Conservation (phyloP, 495 filamentous ascomycete genomes). For the Penicillium steckii region DNA sequence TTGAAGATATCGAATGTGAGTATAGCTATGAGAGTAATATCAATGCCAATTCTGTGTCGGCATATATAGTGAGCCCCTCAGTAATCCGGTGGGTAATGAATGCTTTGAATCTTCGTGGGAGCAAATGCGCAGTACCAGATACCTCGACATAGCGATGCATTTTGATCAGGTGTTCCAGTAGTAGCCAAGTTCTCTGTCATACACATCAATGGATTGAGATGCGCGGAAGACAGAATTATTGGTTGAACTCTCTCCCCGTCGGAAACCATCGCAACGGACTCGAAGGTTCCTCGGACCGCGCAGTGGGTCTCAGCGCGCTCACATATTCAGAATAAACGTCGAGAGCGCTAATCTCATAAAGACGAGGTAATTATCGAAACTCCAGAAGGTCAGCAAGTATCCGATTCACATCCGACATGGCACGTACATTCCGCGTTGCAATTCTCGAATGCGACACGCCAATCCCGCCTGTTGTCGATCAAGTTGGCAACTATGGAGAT, state of each 20-base stretch:
- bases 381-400: not conserved
- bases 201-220: no score
- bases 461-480: conserved; percentile 47
- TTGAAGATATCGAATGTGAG: no score
- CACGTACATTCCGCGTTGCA: conserved; percentile 59
- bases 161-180: no score
- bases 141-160: no score
- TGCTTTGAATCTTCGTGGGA: no score
- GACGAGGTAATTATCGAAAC: not conserved
- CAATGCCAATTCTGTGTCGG: no score
- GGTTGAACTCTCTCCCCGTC: not conserved
- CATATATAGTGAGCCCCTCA: no score
- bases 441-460: conserved; percentile 80
- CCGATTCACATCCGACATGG: conserved; percentile 6
- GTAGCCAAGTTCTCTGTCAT: no score
- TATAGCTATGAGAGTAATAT: no score
- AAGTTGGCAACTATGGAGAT: conserved; percentile 68
- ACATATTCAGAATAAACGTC: not conserved
- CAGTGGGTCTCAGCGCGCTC: conserved; percentile 27
- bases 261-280: not conserved
- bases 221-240: not conserved
- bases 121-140: no score
- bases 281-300: conserved; percentile 24
- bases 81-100: no score
- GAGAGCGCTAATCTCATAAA: conserved; percentile 3